A percentile compares a stretch with the other conserved stretches of the same genome.
Conservation (phyloP, 306 rosid genomes). For the Senna siamea region DNA sequence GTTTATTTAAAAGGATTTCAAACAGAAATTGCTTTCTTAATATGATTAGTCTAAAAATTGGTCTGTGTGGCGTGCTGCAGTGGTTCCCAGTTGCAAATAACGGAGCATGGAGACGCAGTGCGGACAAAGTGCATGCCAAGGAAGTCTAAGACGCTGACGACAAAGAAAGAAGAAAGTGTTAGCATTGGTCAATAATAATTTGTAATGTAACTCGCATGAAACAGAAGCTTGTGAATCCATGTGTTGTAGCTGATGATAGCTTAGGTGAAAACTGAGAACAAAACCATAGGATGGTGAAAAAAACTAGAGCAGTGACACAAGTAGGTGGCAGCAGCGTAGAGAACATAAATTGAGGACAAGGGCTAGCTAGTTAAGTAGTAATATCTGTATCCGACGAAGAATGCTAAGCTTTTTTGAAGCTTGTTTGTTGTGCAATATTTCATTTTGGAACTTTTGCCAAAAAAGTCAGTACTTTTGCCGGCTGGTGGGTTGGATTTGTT, state of each 20-base stretch:
- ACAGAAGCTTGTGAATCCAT: constrained; percentile 26
- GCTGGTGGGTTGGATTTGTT: constrained; percentile 4
- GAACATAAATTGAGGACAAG: constrained; percentile 42
- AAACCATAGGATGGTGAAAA: constrained; percentile 5
- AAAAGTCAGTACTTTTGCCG: constrained; percentile 29
- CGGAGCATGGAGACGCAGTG: constrained; percentile 59
- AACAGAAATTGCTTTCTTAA: constrained; percentile 1
- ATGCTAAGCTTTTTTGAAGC: constrained; percentile 21
- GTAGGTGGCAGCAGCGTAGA: constrained; percentile 6
- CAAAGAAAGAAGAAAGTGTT: constrained; percentile 54
- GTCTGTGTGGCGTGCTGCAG: constrained; percentile 47
- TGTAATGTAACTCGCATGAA: not conserved
- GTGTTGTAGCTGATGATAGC: constrained; percentile 22
- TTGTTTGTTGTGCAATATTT: constrained; percentile 30
- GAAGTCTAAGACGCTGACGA: constrained; percentile 55
- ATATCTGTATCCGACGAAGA: constrained; percentile 40
- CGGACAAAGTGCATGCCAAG: constrained; percentile 89
- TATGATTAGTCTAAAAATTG: constrained; percentile 28
- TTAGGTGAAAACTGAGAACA: constrained; percentile 13
- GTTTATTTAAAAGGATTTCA: no score
- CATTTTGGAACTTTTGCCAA: constrained; percentile 34
- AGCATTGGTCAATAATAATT: constrained; percentile 41
- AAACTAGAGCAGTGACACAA: not conserved
- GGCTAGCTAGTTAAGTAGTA: not conserved
- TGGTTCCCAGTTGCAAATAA: constrained; percentile 63